Evolutionary conservation across 2,329 filamentous ascomycete genomes (phyloP).

Genomic region (Zymoseptoria pseudotritici): DNA sequence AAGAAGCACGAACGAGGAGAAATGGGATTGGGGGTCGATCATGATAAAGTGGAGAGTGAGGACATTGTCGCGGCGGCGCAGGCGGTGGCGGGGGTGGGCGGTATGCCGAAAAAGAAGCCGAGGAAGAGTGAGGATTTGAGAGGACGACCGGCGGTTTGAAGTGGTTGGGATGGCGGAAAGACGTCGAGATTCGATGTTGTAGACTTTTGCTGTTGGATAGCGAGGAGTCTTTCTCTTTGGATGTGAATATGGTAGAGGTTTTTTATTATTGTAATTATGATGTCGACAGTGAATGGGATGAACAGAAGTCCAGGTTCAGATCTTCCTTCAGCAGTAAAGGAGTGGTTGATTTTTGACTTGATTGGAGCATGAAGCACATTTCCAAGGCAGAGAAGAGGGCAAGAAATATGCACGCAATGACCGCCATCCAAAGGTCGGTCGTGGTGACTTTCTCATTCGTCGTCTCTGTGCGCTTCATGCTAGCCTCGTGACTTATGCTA

Average conservation of each 20-base stretch:
- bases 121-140: slow-evolving; percentile 1
- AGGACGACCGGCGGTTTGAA: background rate
- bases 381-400: too few species aligned
- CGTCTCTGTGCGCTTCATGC: background rate
- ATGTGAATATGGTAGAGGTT: background rate
- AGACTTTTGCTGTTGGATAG: background rate
- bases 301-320: background rate
- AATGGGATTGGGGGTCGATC: slow-evolving; percentile 12
- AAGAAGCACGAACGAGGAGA: slow-evolving; percentile 17
- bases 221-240: background rate
- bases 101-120: slow-evolving; percentile 4
- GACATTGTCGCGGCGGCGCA: slow-evolving; percentile 7
- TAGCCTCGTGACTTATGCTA: background rate
- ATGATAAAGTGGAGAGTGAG: slow-evolving; percentile 10
- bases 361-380: too few species aligned
- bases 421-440: background rate
- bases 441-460: background rate
- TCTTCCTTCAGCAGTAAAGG: too few species aligned
- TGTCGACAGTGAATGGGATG: background rate
- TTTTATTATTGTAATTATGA: background rate
- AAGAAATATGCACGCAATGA: background rate
- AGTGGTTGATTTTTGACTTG: too few species aligned
- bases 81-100: background rate
- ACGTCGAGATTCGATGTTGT: background rate
- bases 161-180: slow-evolving; percentile 1